Conservation (phyloP, 768 basidiomycete species). For the Boletus patriciae region DNA sequence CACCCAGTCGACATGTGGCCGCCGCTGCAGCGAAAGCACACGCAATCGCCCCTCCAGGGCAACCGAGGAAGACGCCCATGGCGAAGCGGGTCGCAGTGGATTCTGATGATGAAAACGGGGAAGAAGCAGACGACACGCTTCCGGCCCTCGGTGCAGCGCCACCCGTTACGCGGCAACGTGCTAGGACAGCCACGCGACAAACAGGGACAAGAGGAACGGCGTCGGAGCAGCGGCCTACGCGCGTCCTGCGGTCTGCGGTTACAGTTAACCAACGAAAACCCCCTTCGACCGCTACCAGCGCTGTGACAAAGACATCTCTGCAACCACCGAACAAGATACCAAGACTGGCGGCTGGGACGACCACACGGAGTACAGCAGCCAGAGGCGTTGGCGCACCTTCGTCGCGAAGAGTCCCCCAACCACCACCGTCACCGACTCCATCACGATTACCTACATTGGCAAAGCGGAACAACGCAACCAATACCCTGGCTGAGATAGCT, state of each 20-base stretch:
- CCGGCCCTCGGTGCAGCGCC: constrained; percentile 61
- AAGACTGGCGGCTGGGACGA: constrained; percentile 55
- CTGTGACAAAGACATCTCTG: constrained; percentile 41
- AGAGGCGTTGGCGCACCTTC: constrained; percentile 32
- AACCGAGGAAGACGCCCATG: constrained; percentile 85
- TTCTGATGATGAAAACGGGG: constrained; percentile 62
- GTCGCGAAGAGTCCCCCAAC: constrained; percentile 39
- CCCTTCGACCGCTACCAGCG: constrained; percentile 37
- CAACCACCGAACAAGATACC: constrained; percentile 68
- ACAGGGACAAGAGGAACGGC: constrained; percentile 52
- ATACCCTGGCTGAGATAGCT: constrained; percentile 53
- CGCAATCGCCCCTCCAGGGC: constrained; percentile 74
- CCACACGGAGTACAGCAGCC: constrained; percentile 48
- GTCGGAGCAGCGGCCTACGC: constrained; percentile 71
- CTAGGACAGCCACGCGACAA: constrained; percentile 39
- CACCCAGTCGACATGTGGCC: constrained; percentile 75
- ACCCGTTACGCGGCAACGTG: constrained; percentile 34
- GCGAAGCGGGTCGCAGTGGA: constrained; percentile 69
- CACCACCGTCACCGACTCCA: constrained; percentile 65
- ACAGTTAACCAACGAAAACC: constrained; percentile 56
- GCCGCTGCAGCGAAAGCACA: constrained; percentile 68
- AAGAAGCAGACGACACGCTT: constrained; percentile 58
- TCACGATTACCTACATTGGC: constrained; percentile 77
- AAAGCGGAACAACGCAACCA: constrained; percentile 49
- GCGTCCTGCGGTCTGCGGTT: constrained; percentile 71